Conservation (phyloP, 2,329 filamentous ascomycete genomes). For the Pestalotiopsis sp. region DNA sequence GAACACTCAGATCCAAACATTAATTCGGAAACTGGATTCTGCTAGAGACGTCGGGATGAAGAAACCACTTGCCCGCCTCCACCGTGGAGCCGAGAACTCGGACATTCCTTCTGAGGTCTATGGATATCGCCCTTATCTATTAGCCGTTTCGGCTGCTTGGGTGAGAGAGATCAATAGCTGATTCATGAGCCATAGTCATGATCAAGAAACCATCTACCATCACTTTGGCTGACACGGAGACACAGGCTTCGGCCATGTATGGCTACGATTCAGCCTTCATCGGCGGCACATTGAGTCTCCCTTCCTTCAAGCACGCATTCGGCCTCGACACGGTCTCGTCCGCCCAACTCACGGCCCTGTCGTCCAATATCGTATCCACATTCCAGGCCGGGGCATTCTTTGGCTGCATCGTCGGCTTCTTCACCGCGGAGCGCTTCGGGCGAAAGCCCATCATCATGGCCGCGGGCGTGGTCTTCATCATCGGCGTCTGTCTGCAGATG, state of each 20-base stretch:
- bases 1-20: too few relatives aligned
- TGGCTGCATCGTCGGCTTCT: constrained; percentile 54
- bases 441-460: constrained; percentile 42
- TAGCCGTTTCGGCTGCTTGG: background rate
- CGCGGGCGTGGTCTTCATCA: constrained; percentile 37
- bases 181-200: background rate
- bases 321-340: constrained; percentile 37
- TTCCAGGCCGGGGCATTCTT: constrained; percentile 67
- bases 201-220: background rate
- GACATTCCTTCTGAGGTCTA: background rate
- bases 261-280: constrained; percentile 39
- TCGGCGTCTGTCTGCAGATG: constrained; percentile 25
- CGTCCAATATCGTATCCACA: constrained; percentile 63
- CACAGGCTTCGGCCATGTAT: background rate
- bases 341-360: constrained; percentile 41
- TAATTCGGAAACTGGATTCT: background rate
- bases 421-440: constrained; percentile 42
- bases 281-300: constrained; percentile 61
- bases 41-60: background rate
- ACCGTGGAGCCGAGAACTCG: background rate
- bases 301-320: constrained; percentile 60
- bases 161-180: background rate
- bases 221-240: background rate
- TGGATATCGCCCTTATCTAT: background rate
- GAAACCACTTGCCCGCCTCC: background rate